Percentiles rank a stretch among this genome's conserved stretches.
phyloP scores from a whole-genome alignment of 2,329 filamentous ascomycete species.

The Arthrobotrys sinensis region DNA sequence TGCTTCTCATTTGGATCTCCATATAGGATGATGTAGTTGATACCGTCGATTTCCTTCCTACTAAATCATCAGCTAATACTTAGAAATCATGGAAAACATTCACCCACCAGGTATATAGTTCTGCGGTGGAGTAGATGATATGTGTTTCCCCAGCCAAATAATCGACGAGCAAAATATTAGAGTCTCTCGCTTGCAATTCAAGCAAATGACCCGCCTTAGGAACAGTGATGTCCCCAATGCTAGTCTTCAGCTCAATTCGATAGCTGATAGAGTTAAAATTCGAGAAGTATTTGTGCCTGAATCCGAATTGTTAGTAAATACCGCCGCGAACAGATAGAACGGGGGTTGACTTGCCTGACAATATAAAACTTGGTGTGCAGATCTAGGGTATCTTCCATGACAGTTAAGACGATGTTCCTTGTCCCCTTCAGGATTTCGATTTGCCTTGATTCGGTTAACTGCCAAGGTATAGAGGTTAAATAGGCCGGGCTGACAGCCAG shows the following conservation, averaged over 20 bases:
- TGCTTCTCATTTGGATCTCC: slow-evolving; percentile 76
- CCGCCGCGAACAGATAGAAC: neutral
- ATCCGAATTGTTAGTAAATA: neutral
- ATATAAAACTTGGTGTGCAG: slow-evolving; percentile 61
- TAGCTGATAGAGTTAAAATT: slow-evolving; percentile 48
- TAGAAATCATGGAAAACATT: neutral
- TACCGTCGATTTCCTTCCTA: slow-evolving; percentile 73
- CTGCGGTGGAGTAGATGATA: slow-evolving; percentile 78
- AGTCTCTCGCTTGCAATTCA: slow-evolving; percentile 53
- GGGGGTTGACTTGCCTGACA: slow-evolving; percentile 25
- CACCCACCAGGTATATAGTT: slow-evolving; percentile 76
- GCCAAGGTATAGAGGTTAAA: slow-evolving; percentile 72
- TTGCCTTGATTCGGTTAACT: slow-evolving; percentile 45
- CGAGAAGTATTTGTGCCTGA: slow-evolving; percentile 50
- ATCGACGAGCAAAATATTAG: slow-evolving; percentile 75
- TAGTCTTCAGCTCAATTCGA: slow-evolving; percentile 45
- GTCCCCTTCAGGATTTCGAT: slow-evolving; percentile 45
- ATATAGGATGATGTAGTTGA: slow-evolving; percentile 77
- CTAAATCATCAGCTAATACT: neutral
- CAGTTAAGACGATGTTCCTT: slow-evolving; percentile 40
- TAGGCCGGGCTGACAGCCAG: slow-evolving; percentile 80
- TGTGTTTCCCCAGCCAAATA: slow-evolving; percentile 75
- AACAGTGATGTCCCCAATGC: slow-evolving; percentile 36
- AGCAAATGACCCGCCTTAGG: slow-evolving; percentile 24
- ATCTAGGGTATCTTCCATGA: slow-evolving; percentile 59